Evolutionary conservation across 2,329 filamentous ascomycete genomes (phyloP), one percentile per base, ranked within the genome.

Genomic region (Paecilomyces fulvus): DNA sequence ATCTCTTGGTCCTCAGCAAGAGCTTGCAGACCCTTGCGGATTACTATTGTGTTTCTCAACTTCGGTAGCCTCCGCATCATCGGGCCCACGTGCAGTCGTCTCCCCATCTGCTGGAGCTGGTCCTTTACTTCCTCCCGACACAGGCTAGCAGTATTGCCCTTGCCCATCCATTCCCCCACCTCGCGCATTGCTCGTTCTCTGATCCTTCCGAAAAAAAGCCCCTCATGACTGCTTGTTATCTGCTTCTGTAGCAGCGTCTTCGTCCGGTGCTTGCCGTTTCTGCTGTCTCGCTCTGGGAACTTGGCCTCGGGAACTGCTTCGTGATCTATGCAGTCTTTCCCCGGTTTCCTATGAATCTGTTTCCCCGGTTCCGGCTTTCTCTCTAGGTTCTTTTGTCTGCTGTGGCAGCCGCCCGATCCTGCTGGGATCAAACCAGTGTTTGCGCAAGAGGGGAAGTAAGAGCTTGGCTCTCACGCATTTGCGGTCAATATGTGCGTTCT

Each of bases 401-500:
- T 9, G n/a, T 4, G n/a, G 12, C 23, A 20, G 11, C 20, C 9
- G 5, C 31, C 12, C 17, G 6, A 46, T 37, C 31, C 43, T 17
- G 21, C 31, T 53, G 8, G 25, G 20, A 23, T 53, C 51, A 52
- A 52, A 31, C 51, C 51, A n/a, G 7, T 49, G 37, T 11, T 49
- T 37, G 43, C 49, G 10, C 14, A 23, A 56, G 51, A 58, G 54
- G 55, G 53, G 30, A 51, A 48, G 30, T 52, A 30, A 53, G 52
- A 59, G 54, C 52, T 21, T 56, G 31, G 52, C 49, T 52, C 56
- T 55, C 56, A 46, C 55, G 28, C 33, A 51, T 43, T 30, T 46
- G 51, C 30, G 46, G 49, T 52, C 57, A 66, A 60, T 50, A 66
- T 66, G 64, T 66, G 59, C 46, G 63, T 64, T 28, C 25, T 20